Conservation (phyloP, 768 basidiomycete species). For the Crepidotus variabilis region DNA sequence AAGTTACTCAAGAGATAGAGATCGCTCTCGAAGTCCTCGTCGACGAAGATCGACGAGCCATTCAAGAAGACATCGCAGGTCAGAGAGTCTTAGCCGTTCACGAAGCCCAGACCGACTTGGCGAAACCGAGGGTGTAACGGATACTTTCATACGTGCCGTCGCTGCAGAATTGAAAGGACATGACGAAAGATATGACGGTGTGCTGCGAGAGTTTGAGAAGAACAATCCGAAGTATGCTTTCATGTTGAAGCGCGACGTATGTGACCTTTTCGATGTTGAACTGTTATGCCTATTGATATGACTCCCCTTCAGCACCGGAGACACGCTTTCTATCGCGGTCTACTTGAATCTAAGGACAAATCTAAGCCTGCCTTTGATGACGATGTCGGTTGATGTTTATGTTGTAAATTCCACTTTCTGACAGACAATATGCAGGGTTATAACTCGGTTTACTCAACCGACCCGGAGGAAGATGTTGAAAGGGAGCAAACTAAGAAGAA, state of each 20-base stretch:
- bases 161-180: constrained; percentile 83
- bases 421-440: constrained; percentile 54
- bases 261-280: constrained; percentile 17
- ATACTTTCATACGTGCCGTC: constrained; percentile 83
- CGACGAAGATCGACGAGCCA: constrained; percentile 30
- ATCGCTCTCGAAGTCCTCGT: constrained; percentile 41
- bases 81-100: constrained; percentile 46
- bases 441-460: constrained; percentile 86
- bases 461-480: constrained; percentile 93
- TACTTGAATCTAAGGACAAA: constrained; percentile 53
- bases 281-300: constrained; percentile 2
- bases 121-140: constrained; percentile 70
- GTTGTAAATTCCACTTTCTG: neutral
- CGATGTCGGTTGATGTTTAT: constrained; percentile 42
- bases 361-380: constrained; percentile 77
- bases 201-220: constrained; percentile 70
- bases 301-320: constrained; percentile 53
- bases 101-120: constrained; percentile 50
- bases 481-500: constrained; percentile 77
- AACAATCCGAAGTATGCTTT: constrained; percentile 84
- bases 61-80: constrained; percentile 34
- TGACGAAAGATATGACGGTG: constrained; percentile 71
- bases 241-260: constrained; percentile 54
- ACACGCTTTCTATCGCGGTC: constrained; percentile 66
- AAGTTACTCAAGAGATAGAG: constrained; percentile 43